Conservation (phyloP, 345 rosid genomes). For the Eucalyptus pauciflora region DNA sequence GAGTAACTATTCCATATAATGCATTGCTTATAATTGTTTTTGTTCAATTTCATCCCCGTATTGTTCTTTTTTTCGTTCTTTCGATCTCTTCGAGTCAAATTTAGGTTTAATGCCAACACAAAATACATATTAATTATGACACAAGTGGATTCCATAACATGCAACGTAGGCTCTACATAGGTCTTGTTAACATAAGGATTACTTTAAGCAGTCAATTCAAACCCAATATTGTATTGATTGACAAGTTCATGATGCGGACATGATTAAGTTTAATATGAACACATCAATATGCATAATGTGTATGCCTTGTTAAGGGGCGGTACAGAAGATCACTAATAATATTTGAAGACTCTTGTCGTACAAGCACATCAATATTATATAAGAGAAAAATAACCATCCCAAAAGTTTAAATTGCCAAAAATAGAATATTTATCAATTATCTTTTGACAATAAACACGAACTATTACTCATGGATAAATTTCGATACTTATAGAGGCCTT, state of each 20-base stretch:
- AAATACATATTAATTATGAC: neutral
- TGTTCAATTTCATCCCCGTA: neutral
- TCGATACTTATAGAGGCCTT: neutral
- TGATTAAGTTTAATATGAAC: neutral
- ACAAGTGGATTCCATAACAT: neutral
- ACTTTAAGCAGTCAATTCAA: neutral
- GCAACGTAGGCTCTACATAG: neutral
- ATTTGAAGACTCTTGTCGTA: fast-evolving
- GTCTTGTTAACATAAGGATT: neutral
- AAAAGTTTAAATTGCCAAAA: neutral
- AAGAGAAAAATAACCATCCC: neutral
- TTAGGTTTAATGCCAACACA: neutral
- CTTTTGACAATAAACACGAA: neutral
- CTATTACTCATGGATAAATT: neutral
- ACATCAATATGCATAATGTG: neutral
- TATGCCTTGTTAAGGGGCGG: neutral
- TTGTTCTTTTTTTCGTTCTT: neutral
- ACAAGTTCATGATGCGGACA: neutral
- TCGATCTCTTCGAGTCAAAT: neutral
- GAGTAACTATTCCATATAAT: neutral
- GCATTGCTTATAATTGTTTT: neutral
- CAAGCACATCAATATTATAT: neutral
- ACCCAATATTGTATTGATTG: neutral
- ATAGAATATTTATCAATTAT: neutral
- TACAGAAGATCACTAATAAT: neutral